Conservation (phyloP, 2,329 filamentous ascomycete species). For the Phialophora tarda region DNA sequence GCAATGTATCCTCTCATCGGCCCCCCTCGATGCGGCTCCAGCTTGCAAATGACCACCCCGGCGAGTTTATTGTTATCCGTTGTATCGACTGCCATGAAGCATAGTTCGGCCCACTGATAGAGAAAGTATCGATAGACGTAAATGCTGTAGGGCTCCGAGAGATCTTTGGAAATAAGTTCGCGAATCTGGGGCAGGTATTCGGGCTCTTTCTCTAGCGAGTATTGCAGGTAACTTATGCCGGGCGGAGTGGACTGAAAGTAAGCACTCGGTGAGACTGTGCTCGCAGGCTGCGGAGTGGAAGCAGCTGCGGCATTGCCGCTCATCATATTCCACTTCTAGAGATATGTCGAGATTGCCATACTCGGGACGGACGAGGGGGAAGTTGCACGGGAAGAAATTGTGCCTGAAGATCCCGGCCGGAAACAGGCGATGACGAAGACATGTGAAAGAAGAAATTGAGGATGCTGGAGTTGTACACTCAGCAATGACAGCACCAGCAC, state of each 20-base stretch:
- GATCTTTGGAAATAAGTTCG: slow-evolving; percentile 89
- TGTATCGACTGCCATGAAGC: slow-evolving; percentile 75
- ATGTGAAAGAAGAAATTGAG: slow-evolving; percentile 15
- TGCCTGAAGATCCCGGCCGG: slow-evolving; percentile 29
- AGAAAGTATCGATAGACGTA: slow-evolving; percentile 99
- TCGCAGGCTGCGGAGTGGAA: slow-evolving; percentile 9
- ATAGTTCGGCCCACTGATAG: slow-evolving; percentile 97
- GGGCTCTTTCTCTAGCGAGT: slow-evolving; percentile 64
- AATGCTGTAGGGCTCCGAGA: slow-evolving; percentile 98
- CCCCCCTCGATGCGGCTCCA: slow-evolving; percentile 86
- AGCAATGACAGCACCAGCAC: slow-evolving; percentile 3
- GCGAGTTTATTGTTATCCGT: slow-evolving; percentile 71
- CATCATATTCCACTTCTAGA: slow-evolving; percentile 21
- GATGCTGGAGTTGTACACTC: slow-evolving; percentile 10
- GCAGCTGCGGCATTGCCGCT: slow-evolving; percentile 33
- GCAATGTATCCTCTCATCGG: slow-evolving; percentile 94
- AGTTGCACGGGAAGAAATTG: slow-evolving; percentile 10
- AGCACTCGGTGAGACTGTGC: slow-evolving; percentile 17
- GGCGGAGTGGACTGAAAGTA: slow-evolving; percentile 33
- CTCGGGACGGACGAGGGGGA: not conserved
- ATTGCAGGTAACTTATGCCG: slow-evolving; percentile 62
- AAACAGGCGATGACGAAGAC: slow-evolving; percentile 19
- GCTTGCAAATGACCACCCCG: slow-evolving; percentile 92
- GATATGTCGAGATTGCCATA: slow-evolving; percentile 22
- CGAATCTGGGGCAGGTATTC: slow-evolving; percentile 83